Percentiles rank a stretch among this genome's conserved stretches.
Evolutionary conservation across 768 basidiomycete genomes (phyloP).

Genomic region (Pleurotus tuoliensis): DNA sequence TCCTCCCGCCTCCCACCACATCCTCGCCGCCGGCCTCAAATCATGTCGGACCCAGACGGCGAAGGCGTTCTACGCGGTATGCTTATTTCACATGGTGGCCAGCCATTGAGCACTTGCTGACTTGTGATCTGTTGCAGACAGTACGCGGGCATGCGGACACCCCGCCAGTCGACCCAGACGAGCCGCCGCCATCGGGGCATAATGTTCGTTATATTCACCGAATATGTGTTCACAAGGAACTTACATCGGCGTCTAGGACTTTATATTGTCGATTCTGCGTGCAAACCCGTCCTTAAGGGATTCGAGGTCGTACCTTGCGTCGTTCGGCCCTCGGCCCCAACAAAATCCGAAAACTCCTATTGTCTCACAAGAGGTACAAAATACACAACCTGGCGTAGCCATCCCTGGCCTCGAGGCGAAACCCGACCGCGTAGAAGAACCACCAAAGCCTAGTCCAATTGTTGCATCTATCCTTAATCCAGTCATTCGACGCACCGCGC

Average conservation of each 20-base stretch:
- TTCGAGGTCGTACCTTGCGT: conserved; percentile 84
- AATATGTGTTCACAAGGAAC: conserved; percentile 1
- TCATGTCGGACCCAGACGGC: conserved; percentile 35
- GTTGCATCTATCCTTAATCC: conserved; percentile 82
- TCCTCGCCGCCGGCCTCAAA: conserved; percentile 29
- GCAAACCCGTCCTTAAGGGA: conserved; percentile 92
- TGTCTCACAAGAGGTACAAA: conserved; percentile 19
- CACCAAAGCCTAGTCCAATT: conserved; percentile 47
- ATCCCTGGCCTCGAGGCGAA: conserved; percentile 25
- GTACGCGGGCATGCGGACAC: conserved; percentile 33
- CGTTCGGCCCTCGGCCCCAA: conserved; percentile 73
- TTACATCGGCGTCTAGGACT: conserved; percentile 59
- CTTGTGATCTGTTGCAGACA: conserved; percentile 29
- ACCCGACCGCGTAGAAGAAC: conserved; percentile 29
- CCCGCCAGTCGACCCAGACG: conserved; percentile 31
- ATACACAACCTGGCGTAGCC: conserved; percentile 23
- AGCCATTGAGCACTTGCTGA: conserved; percentile 10
- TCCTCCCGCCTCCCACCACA: conserved; percentile 24
- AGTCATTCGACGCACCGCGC: conserved; percentile 78
- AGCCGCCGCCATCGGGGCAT: conserved; percentile 34
- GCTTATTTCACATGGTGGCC: conserved; percentile 18
- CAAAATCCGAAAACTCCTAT: conserved; percentile 23
- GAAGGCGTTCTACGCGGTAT: conserved; percentile 55
- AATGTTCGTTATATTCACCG: conserved; percentile 37
- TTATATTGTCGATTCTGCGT: conserved; percentile 91